A percentile compares a stretch with the other conserved stretches of the same genome.
These are phyloP conservation scores for Coemansia asiatica DNA, from an alignment of 192 early-diverging fungal genomes.

Conservation along the genomic window DNA sequence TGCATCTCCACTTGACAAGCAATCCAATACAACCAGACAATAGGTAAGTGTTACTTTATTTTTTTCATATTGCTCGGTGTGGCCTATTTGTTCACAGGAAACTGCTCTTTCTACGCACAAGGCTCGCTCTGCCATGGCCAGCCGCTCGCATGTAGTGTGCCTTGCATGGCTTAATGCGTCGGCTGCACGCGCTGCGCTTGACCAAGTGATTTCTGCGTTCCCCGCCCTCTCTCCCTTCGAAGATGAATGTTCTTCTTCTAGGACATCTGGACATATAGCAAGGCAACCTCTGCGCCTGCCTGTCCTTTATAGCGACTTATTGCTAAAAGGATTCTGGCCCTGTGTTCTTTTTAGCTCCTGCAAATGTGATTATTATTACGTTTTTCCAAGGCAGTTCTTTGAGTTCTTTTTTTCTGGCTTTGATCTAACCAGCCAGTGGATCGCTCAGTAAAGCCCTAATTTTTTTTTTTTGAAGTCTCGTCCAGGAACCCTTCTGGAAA, in stretches of 20 bases:
- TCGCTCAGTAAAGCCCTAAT: not conserved
- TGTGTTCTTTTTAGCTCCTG: too few species aligned
- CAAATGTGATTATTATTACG: too few species aligned
- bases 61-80: not conserved
- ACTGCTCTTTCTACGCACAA: not conserved
- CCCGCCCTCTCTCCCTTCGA: not conserved
- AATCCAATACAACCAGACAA: not conserved
- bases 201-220: slow-evolving; percentile 7
- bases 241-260: not conserved
- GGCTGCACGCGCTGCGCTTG: slow-evolving; percentile 3
- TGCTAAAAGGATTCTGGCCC: too few species aligned
- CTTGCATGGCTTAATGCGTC: slow-evolving; percentile 11
- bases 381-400: too few species aligned
- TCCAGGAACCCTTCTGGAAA: not conserved
- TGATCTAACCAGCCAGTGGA: too few species aligned
- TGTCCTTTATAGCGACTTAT: too few species aligned
- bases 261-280: not conserved
- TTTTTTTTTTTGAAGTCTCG: not conserved
- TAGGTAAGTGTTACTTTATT: not conserved
- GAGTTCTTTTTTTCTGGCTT: too few species aligned
- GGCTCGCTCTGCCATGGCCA: not conserved
- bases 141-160: slow-evolving; percentile 1
- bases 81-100: not conserved
- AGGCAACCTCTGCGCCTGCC: not conserved
- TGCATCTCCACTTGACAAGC: too few species aligned